A percentile compares a stretch with the other conserved stretches of the same genome.
phyloP scores from a whole-genome alignment of 2,329 filamentous ascomycete species.

The Scedosporium minutisporum region DNA sequence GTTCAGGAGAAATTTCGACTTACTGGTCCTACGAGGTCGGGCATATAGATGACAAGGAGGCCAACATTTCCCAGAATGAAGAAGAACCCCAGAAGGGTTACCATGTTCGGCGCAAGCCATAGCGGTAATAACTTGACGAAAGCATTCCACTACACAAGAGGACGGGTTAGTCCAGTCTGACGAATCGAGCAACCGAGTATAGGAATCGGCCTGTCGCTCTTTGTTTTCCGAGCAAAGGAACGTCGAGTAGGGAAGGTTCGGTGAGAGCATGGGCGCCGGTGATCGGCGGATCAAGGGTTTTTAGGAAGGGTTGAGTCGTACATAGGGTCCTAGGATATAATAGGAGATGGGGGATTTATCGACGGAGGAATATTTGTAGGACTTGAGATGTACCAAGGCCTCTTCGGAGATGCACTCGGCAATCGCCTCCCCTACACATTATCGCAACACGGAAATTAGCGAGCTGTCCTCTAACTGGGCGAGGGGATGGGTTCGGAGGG shows the following conservation, averaged over 20 bases:
- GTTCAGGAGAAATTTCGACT: slow-evolving; percentile 19
- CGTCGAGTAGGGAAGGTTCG: neutral
- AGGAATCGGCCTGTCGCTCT: too few species aligned
- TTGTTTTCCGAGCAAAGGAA: neutral
- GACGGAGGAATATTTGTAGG: slow-evolving; percentile 95
- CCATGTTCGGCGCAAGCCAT: slow-evolving; percentile 97
- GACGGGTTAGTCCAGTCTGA: slow-evolving; percentile 8
- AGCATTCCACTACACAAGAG: slow-evolving; percentile 71
- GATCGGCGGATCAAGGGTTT: neutral
- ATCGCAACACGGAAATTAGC: neutral
- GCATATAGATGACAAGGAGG: slow-evolving; percentile 67
- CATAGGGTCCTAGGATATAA: slow-evolving; percentile 91
- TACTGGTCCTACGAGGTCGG: slow-evolving; percentile 84
- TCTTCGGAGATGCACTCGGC: slow-evolving; percentile 62
- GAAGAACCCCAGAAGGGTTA: slow-evolving; percentile 87
- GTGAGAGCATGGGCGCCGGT: neutral
- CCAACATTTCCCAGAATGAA: slow-evolving; percentile 83
- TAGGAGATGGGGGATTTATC: slow-evolving; percentile 91
- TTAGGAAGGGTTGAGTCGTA: slow-evolving; percentile 38
- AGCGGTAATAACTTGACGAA: slow-evolving; percentile 84
- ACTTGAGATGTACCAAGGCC: slow-evolving; percentile 79
- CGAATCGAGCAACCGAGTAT: neutral
- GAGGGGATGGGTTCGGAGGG: neutral
- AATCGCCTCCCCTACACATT: neutral
- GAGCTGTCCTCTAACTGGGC: too few species aligned